A percentile compares a stretch with the other conserved stretches of the same genome.
These are phyloP conservation scores for Fusarium sp. DNA, from an alignment of 2,329 filamentous ascomycete species.

Conservation along the genomic window DNA sequence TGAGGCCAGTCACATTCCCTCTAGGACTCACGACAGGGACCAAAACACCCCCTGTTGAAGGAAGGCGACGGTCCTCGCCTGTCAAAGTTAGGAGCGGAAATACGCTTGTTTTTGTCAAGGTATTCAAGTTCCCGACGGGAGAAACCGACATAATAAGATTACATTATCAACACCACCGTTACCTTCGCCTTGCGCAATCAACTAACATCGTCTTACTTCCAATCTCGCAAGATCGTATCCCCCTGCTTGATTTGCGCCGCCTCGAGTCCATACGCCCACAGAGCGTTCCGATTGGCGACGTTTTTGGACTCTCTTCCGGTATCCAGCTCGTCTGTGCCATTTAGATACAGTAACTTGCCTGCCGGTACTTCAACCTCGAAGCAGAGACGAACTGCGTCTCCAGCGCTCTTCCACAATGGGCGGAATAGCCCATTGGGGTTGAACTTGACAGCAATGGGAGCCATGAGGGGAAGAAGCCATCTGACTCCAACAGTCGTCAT, in stretches of 20 bases:
- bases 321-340: slow-evolving; percentile 47
- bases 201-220: slow-evolving; percentile 35
- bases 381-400: slow-evolving; percentile 47
- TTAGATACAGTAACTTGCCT: slow-evolving; percentile 50
- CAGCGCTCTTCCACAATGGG: slow-evolving; percentile 49
- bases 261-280: slow-evolving; percentile 49
- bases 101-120: background rate
- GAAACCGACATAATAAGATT: background rate
- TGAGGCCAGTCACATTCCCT: background rate
- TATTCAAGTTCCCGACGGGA: background rate
- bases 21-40: background rate
- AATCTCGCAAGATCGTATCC: slow-evolving; percentile 45
- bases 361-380: slow-evolving; percentile 45
- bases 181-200: background rate
- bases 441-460: slow-evolving; percentile 38
- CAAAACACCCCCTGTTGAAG: background rate
- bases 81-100: slow-evolving; percentile 1
- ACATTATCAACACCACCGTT: background rate
- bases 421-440: slow-evolving; percentile 48
- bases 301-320: slow-evolving; percentile 48
- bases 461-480: slow-evolving; percentile 39
- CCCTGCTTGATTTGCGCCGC: slow-evolving; percentile 40
- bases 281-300: slow-evolving; percentile 40
- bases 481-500: slow-evolving; percentile 39
- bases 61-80: background rate